Percentiles rank a stretch among this genome's conserved stretches.
phyloP scores from a whole-genome alignment of 1,139 yeast species.

The Kodamaea derodonti region DNA sequence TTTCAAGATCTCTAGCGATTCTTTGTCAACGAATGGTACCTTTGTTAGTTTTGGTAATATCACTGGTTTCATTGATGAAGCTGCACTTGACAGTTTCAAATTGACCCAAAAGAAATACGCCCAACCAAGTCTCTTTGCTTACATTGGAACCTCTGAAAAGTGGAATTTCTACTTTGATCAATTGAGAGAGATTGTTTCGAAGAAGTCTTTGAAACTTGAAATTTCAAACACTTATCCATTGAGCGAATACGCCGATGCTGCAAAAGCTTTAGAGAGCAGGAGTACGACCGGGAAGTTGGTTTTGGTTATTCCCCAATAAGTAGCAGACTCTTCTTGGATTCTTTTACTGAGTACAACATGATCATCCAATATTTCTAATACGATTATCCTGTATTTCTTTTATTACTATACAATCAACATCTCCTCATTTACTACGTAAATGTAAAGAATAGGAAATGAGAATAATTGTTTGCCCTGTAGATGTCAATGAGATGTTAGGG shows the following conservation, averaged over 20 bases:
- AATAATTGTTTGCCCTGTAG: no score
- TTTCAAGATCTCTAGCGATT: slow-evolving; percentile 59
- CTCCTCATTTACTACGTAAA: no score
- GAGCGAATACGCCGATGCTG: slow-evolving; percentile 60
- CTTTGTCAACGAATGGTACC: slow-evolving; percentile 68
- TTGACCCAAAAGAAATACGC: slow-evolving; percentile 55
- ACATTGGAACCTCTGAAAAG: slow-evolving; percentile 51
- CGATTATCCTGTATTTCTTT: no score
- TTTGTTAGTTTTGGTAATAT: slow-evolving; percentile 80
- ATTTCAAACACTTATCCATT: slow-evolving; percentile 58
- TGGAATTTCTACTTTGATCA: slow-evolving; percentile 51
- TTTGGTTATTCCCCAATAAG: slow-evolving; percentile 41
- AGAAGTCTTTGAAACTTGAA: slow-evolving; percentile 49
- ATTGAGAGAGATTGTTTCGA: slow-evolving; percentile 41
- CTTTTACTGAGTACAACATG: no score
- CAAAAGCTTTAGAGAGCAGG: slow-evolving; percentile 65
- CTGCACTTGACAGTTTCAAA: slow-evolving; percentile 51
- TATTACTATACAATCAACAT: no score
- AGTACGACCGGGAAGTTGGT: slow-evolving; percentile 75
- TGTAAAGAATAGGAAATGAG: no score
- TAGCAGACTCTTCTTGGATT: no score
- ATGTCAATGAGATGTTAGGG: no score
- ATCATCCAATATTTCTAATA: no score
- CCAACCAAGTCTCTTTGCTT: slow-evolving; percentile 63
- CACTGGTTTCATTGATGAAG: slow-evolving; percentile 79